Evolutionary conservation across 768 basidiomycete species (phyloP).

Genomic region (Calocybe indica): DNA sequence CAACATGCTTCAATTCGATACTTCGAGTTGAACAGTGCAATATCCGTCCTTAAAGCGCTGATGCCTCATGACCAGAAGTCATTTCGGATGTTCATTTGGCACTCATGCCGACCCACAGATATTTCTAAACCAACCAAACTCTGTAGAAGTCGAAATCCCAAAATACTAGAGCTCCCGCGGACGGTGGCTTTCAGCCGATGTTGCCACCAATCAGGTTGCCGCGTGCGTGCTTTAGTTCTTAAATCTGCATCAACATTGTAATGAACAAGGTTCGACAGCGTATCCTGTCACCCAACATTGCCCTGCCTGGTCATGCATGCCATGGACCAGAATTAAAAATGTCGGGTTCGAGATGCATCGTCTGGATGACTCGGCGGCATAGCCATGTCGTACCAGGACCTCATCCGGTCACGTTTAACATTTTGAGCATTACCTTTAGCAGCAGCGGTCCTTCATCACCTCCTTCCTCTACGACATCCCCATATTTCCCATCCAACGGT

Average conservation of each 20-base stretch:
- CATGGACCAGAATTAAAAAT: conserved; percentile 15
- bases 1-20: conserved; percentile 8
- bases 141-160: too few species aligned
- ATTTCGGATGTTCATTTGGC: too few species aligned
- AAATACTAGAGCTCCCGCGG: too few species aligned
- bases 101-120: too few species aligned
- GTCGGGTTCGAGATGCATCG: conserved; percentile 16
- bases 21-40: too few species aligned
- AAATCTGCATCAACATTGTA: too few species aligned
- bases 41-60: neutral
- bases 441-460: conserved; percentile 45
- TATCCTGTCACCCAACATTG: neutral
- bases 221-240: too few species aligned
- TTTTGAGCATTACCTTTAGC: conserved; percentile 1
- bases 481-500: conserved; percentile 29
- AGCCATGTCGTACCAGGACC: conserved; percentile 2
- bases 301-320: conserved; percentile 18
- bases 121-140: too few species aligned
- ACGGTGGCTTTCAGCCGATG: too few species aligned
- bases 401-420: neutral
- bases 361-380: conserved; percentile 12
- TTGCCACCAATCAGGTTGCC: too few species aligned
- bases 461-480: conserved; percentile 34
- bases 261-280: too few species aligned
- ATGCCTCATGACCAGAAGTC: too few species aligned